Conservation (phyloP, 176 grass and related monocot genomes). For the Dactylis glomerata region DNA sequence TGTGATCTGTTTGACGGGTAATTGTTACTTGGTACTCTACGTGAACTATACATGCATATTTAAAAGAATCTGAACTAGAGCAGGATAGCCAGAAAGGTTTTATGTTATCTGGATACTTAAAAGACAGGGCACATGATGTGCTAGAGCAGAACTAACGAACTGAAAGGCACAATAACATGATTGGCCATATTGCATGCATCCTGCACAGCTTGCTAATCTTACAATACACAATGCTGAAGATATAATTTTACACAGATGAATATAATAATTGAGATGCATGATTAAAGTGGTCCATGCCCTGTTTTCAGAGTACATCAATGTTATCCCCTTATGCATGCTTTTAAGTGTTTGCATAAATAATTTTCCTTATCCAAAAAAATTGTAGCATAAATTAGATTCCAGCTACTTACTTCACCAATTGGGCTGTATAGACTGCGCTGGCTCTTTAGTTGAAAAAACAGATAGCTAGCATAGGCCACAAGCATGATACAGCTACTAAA, state of each 20-base stretch:
- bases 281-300: neutral
- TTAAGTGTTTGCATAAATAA: neutral
- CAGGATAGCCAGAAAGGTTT: neutral
- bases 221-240: neutral
- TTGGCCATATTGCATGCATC: conserved; percentile 18
- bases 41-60: neutral
- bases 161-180: neutral
- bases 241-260: neutral
- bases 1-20: neutral
- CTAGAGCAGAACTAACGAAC: neutral
- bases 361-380: neutral
- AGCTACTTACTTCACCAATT: conserved; percentile 69
- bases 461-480: conserved; percentile 95
- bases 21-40: neutral
- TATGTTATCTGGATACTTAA: neutral
- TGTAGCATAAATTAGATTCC: conserved; percentile 9
- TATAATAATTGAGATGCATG: neutral
- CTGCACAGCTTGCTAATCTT: neutral
- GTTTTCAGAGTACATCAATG: conserved; percentile 3
- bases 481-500: conserved; percentile 99
- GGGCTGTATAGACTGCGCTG: conserved; percentile 77
- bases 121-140: conserved; percentile 12
- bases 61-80: neutral
- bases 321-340: conserved; percentile 1
- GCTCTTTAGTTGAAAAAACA: conserved; percentile 92